These are phyloP conservation scores for Cladochytrium replicatum DNA, from an alignment of 192 early-diverging fungal genomes.

Conservation along the genomic window DNA sequence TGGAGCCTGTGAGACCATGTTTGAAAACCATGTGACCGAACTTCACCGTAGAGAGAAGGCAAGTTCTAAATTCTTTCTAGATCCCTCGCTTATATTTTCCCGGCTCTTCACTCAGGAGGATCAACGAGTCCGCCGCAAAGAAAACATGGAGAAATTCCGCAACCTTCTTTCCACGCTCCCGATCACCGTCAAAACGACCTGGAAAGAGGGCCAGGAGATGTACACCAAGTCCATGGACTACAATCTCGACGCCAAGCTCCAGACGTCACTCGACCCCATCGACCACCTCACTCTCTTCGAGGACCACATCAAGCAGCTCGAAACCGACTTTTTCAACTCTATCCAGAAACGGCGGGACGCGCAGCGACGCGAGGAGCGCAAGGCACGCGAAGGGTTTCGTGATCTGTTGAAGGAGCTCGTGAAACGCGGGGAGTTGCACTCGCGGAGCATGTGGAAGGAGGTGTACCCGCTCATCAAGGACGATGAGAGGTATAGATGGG, in stretches of 20 bases:
- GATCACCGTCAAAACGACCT: no score
- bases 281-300: conserved; percentile 80
- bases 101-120: conserved; percentile 44
- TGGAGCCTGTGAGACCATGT: conserved; percentile 49
- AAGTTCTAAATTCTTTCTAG: no score
- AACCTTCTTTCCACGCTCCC: no score
- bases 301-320: conserved; percentile 57
- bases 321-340: conserved; percentile 45
- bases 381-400: conserved; percentile 48
- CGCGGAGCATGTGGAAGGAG: conserved; percentile 76
- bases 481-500: conserved; percentile 55
- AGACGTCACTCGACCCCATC: conserved; percentile 65
- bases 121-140: conserved; percentile 44
- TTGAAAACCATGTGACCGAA: conserved; percentile 65
- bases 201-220: no score
- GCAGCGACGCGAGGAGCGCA: conserved; percentile 55
- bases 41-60: conserved; percentile 56
- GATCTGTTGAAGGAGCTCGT: conserved; percentile 56
- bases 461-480: conserved; percentile 62
- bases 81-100: no score
- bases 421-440: conserved; percentile 46
- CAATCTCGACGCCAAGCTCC: conserved; percentile 32
- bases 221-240: no score
- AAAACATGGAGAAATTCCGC: conserved; percentile 50
- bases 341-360: no score